Conservation (phyloP, 768 basidiomycete genomes). For the Terana coerulea region DNA sequence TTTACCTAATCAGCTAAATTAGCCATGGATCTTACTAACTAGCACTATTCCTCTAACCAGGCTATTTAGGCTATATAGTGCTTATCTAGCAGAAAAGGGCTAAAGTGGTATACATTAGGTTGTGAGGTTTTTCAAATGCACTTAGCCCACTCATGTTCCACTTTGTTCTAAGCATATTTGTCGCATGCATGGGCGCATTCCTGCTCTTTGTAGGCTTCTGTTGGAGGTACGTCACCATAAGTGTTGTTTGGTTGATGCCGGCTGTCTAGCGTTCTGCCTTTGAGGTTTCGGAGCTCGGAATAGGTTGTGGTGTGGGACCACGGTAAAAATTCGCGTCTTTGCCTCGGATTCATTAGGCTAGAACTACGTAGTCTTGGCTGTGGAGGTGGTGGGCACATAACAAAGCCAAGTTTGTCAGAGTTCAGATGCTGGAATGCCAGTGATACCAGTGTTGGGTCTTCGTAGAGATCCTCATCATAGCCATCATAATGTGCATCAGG, state of each 20-base stretch:
- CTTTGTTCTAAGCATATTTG: background rate
- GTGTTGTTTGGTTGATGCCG: background rate
- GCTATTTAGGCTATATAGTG: no score
- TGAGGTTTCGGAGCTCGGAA: background rate
- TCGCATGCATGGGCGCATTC: background rate
- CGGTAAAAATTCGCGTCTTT: no score
- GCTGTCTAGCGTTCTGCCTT: background rate
- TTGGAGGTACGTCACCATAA: background rate
- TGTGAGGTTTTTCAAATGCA: no score
- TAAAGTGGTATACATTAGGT: no score
- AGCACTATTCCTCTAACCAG: no score
- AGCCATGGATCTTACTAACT: no score
- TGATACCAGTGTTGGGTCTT: background rate
- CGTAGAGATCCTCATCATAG: background rate
- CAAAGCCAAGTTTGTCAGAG: background rate
- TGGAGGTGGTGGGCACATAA: background rate
- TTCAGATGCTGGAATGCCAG: no score
- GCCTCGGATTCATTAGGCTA: no score
- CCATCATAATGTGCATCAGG: background rate
- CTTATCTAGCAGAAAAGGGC: no score
- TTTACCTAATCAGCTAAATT: no score
- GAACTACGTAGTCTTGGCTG: no score
- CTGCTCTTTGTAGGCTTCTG: background rate
- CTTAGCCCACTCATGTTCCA: no score
- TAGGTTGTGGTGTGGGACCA: background rate